A percentile compares a stretch with the other conserved stretches of the same genome.
phyloP scores from a whole-genome alignment of 352 stramenopile species.

The Hyaloperonospora brassicae region DNA sequence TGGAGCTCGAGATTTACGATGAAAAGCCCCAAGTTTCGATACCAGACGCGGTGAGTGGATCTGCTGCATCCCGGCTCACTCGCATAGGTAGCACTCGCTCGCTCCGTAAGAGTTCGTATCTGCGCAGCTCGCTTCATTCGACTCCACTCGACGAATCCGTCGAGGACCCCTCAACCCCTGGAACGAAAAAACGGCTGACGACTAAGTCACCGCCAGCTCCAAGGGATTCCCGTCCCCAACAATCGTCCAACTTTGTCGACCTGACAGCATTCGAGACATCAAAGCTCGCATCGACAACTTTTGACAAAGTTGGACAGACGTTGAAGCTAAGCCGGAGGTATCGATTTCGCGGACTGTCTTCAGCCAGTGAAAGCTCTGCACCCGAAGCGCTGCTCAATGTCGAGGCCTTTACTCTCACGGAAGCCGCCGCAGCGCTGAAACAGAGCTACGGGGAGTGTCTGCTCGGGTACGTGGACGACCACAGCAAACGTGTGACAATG shows the following conservation, averaged over 20 bases:
- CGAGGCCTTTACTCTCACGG: conserved; percentile 51
- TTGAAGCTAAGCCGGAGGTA: conserved; percentile 10
- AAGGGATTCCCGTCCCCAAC: conserved; percentile 2
- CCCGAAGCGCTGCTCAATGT: conserved; percentile 45
- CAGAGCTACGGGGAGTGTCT: conserved; percentile 49
- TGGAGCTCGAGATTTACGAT: conserved; percentile 73
- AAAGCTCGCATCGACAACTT: conserved; percentile 10
- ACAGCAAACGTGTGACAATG: conserved; percentile 33
- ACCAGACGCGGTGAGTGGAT: conserved; percentile 6
- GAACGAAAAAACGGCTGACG: conserved; percentile 7
- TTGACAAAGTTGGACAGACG: conserved; percentile 4
- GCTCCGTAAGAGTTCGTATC: conserved; percentile 13
- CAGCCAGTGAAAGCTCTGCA: conserved; percentile 26
- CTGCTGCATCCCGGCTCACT: conserved; percentile 8
- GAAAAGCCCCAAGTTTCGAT: conserved; percentile 25
- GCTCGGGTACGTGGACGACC: conserved; percentile 27
- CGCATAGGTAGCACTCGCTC: conserved; percentile 12
- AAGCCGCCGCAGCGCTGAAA: conserved; percentile 39
- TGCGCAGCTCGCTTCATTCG: conserved; percentile 16
- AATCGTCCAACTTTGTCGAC: conserved; percentile 31
- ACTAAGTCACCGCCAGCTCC: conserved; percentile 9
- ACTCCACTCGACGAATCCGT: conserved; percentile 3
- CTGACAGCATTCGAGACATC: conserved; percentile 14
- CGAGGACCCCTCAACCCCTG: conserved; percentile 4
- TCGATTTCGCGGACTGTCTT: conserved; percentile 24